These are phyloP conservation scores for Vitis labrusca DNA, from an alignment of 164 flowering plant species.

Conservation along the genomic window DNA sequence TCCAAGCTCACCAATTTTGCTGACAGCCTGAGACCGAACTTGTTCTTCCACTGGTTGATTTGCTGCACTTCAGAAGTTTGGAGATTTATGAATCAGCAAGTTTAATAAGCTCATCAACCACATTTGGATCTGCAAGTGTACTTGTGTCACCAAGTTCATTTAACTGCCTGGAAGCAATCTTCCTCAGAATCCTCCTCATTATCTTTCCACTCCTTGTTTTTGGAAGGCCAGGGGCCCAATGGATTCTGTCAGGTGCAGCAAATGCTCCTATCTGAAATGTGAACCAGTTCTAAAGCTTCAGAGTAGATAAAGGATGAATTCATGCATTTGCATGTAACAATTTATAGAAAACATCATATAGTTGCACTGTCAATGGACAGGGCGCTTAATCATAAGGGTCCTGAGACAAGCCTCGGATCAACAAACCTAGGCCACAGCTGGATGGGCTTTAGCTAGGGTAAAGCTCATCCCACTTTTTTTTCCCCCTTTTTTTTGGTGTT, in stretches of 20 bases:
- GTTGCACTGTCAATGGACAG: not conserved
- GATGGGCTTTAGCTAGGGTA: not conserved
- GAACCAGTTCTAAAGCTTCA: not conserved
- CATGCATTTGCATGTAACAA: not conserved
- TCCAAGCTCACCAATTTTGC: not conserved
- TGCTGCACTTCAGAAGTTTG: not conserved
- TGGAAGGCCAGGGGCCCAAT: conserved; percentile 99
- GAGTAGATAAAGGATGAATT: not conserved
- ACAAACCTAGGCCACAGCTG: not conserved
- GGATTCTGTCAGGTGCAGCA: conserved; percentile 95
- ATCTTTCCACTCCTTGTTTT: conserved; percentile 99
- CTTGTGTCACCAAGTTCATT: conserved; percentile 97
- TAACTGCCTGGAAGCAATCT: conserved; percentile 86
- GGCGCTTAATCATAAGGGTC: not conserved
- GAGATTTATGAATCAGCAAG: conserved; percentile 52
- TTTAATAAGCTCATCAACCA: conserved; percentile 81
- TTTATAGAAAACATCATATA: not conserved
- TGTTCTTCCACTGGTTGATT: not conserved
- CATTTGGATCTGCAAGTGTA: conserved; percentile 92
- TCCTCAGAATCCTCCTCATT: conserved; percentile 92
- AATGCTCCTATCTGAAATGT: conserved; percentile 92
- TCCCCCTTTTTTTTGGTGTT: not conserved
- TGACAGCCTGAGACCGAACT: not conserved
- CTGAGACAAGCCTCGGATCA: not conserved
- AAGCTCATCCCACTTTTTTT: not conserved